Base-by-base conservation (phyloP, 495 filamentous ascomycete genomes). In the Podospora sp. region DNA sequence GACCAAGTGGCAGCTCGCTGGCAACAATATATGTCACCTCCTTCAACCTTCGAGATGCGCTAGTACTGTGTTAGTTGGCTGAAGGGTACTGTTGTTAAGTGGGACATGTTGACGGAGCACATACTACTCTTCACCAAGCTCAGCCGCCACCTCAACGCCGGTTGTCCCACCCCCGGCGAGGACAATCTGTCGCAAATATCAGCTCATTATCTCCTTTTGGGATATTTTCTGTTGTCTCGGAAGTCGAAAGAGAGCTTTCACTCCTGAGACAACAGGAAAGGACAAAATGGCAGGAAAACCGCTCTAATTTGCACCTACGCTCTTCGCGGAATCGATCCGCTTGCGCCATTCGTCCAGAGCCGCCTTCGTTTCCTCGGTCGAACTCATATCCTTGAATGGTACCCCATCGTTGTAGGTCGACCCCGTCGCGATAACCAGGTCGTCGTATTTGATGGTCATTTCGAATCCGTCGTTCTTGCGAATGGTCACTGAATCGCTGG, bases 151-250 rank as follows among this genome's bases (percentile, higher is more conserved):
- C 68, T 91, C 89, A 52, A 92, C 83, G 12, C 89, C 91, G 2
- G 90, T 86, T 4, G 87, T 78, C 0, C 92, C 92, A 0, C 82
- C 91, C 33, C 92, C 92, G 6, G 81, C 88, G 52, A 92, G 75
- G 5, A 90, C 83, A 64, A 93, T 87, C n/a, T n/a, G n/a, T n/a
- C n/a, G n/a, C n/a, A n/a, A n/a, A n/a, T n/a, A n/a, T n/a, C n/a
- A n/a, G n/a, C n/a, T n/a, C n/a, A n/a, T n/a, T n/a, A n/a, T n/a
- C n/a, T n/a, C n/a, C n/a, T n/a, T n/a, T n/a, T n/a, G n/a, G n/a
- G n/a, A n/a, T n/a, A n/a, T n/a, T n/a, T n/a, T n/a, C n/a, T n/a
- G n/a, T n/a, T n/a, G n/a, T n/a, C n/a, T n/a, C n/a, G n/a, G n/a
- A n/a, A n/a, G n/a, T n/a, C n/a, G n/a, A n/a, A n/a, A n/a, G n/a